A percentile compares a stretch with the other conserved stretches of the same genome.
Evolutionary conservation across 163 green algal genomes (phyloP).

Genomic region (Scenedesmus sp.): DNA sequence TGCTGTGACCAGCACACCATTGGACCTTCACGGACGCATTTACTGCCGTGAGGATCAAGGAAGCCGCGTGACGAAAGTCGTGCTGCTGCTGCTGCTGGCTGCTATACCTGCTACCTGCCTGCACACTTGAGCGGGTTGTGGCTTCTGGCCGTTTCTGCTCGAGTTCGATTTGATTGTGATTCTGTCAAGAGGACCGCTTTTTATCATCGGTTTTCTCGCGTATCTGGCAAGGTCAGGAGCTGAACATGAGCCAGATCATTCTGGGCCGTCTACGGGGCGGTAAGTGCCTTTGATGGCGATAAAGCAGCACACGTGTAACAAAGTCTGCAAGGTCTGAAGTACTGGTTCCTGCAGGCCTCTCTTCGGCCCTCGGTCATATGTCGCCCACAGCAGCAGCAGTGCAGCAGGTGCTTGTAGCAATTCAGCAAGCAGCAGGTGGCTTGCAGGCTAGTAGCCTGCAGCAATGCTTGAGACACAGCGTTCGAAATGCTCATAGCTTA

Average conservation of each 20-base stretch:
- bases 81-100: not conserved
- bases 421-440: constrained; percentile 1
- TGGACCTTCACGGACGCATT: not conserved
- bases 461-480: not conserved
- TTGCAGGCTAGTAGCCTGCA: not conserved
- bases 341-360: not conserved
- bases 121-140: not conserved
- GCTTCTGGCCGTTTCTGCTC: not conserved
- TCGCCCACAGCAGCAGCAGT: constrained; percentile 2
- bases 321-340: not conserved
- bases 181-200: not conserved
- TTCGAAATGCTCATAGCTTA: not conserved
- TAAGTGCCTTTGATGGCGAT: not conserved
- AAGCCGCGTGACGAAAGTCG: not conserved
- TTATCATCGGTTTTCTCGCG: not conserved
- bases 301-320: not conserved
- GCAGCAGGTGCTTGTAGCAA: not conserved
- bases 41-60: not conserved
- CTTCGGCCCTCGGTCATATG: not conserved
- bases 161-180: not conserved
- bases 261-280: not conserved
- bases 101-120: not conserved
- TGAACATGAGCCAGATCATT: not conserved
- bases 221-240: not conserved
- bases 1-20: too few species aligned